Evolutionary conservation across 306 rosid genomes (phyloP).

Genomic region (Cucumis hystrix): DNA sequence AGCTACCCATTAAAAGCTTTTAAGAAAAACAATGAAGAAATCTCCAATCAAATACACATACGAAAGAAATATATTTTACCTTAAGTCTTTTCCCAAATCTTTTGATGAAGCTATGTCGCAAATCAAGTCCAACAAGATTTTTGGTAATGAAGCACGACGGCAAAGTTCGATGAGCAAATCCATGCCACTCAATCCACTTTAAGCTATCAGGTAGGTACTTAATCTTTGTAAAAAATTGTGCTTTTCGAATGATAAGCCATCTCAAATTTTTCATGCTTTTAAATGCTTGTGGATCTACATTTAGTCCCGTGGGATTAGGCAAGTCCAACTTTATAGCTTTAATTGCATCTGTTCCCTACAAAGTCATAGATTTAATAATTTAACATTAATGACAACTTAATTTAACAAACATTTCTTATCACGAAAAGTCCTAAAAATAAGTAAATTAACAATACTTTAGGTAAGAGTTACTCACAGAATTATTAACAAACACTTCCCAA

Average conservation of each 20-base stretch:
- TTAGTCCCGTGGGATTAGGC: neutral
- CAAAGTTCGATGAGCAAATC: neutral
- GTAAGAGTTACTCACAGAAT: neutral
- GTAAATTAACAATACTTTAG: neutral
- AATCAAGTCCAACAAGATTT: neutral
- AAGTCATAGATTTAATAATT: neutral
- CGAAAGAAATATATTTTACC: neutral
- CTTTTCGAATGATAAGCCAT: neutral
- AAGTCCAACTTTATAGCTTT: neutral
- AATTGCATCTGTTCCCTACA: neutral
- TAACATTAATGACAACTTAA: neutral
- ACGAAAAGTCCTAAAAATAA: neutral
- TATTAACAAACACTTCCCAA: no score
- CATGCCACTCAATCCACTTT: neutral
- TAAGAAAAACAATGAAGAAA: neutral
- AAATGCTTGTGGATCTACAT: neutral
- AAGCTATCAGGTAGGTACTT: neutral
- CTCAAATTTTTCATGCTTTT: neutral
- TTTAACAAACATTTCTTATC: no score
- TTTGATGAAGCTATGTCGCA: neutral
- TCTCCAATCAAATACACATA: neutral
- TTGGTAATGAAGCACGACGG: neutral
- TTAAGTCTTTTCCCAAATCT: neutral
- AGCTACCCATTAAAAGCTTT: neutral
- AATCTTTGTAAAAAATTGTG: neutral